These are phyloP conservation scores for Fraxinus albicans DNA, from an alignment of 305 asterid species.

Conservation along the genomic window DNA sequence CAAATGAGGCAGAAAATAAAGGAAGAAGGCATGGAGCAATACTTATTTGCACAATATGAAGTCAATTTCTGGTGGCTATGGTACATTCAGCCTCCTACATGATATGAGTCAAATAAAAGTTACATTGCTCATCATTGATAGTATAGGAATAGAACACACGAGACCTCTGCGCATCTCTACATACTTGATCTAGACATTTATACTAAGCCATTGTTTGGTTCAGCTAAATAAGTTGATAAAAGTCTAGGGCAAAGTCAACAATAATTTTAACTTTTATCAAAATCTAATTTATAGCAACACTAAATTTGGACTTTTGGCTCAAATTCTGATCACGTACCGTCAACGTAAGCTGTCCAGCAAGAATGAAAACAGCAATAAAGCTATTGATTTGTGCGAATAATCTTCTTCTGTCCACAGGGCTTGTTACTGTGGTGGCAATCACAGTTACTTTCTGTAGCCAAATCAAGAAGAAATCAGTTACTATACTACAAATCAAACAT, in stretches of 20 bases:
- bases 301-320: not conserved
- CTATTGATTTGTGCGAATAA: constrained; percentile 95
- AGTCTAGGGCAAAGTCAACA: not conserved
- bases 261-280: not conserved
- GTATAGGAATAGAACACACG: not conserved
- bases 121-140: not conserved
- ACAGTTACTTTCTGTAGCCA: constrained; percentile 88
- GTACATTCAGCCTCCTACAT: not conserved
- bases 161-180: not conserved
- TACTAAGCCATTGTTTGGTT: not conserved
- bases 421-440: constrained; percentile 71
- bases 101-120: not conserved
- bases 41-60: not conserved
- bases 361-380: constrained; percentile 92
- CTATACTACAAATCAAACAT: not conserved
- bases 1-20: not conserved
- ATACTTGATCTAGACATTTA: not conserved
- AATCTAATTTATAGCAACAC: not conserved
- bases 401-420: constrained; percentile 78
- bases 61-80: not conserved
- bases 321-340: constrained; percentile 55
- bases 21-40: not conserved
- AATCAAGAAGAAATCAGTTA: constrained; percentile 16
- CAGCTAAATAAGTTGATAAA: not conserved
- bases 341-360: constrained; percentile 83